Evolutionary conservation across 1,284 basidiomycete species (phyloP), one percentile per base, ranked within the genome.

Genomic region (Sporisorium exsertum): DNA sequence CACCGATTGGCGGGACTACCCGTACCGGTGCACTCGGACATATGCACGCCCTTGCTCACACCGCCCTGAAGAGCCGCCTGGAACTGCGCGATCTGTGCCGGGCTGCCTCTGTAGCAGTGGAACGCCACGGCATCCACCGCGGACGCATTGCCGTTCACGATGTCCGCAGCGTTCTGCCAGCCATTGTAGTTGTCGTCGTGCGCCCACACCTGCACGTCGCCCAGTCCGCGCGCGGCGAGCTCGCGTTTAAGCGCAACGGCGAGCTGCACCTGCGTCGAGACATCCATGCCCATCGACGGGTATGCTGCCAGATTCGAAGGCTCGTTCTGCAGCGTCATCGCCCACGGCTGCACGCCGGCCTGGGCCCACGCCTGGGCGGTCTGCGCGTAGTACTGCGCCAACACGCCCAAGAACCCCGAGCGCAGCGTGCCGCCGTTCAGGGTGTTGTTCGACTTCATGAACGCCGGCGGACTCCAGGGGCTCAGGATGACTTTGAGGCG

Each of bases 271-370:
- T 81, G 71, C 22, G 50, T 53, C 8, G 26, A 4, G 6, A 68
- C 27, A 16, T 58, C 50, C 65, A 82, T 67, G 1, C 72, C 61
- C 71, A 75, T 82, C 12, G 67, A 70, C 3, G 78, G 77, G 20
- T 79, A 82, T 3, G 64, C 33, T 2, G 74, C 69, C 33, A 63
- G 42, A 16, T 70, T 55, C 2, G 59, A 60, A 3, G 80, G 80
- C 58, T 82, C 80, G 52, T 82, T 82, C 42, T 82, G 80, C 20
- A 82, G 42, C 24, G 79, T 77, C 65, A 82, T 61, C 1, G 77
- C 77, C 63, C 63, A 81, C 13, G 79, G 69, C 16, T 10, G n/a
- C 0, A 82, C 64, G 1, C 79, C 77, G 5, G 63, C 72, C 1
- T 24, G 7, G 33, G 32, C 10, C 58, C 64, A 79, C 1, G 71